Conservation (phyloP, 164 flowering plant genomes). For the Saururus chinensis region DNA sequence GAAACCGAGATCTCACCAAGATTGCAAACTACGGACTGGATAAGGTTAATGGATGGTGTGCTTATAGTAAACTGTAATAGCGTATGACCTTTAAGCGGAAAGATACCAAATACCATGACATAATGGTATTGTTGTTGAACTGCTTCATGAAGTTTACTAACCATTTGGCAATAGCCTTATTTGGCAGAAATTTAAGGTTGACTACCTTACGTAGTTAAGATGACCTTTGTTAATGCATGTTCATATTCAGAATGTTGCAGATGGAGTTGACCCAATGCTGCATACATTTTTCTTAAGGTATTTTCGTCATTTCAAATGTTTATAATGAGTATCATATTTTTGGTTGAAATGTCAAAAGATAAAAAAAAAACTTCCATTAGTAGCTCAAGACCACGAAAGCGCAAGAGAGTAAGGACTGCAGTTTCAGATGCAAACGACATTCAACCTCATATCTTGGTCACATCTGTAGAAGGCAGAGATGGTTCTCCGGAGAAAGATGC, state of each 20-base stretch:
- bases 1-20: too few species aligned
- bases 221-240: neutral
- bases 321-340: neutral
- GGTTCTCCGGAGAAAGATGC: constrained; percentile 31
- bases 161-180: too few species aligned
- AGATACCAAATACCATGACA: too few species aligned
- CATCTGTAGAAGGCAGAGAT: constrained; percentile 27
- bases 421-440: constrained; percentile 35
- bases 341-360: neutral
- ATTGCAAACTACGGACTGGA: too few species aligned
- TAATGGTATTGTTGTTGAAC: too few species aligned
- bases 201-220: too few species aligned
- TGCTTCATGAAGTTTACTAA: too few species aligned
- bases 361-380: neutral
- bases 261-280: constrained; percentile 52
- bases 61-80: too few species aligned
- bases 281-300: constrained; percentile 74
- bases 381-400: constrained; percentile 57
- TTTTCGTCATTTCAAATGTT: constrained; percentile 4
- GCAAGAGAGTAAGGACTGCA: constrained; percentile 24
- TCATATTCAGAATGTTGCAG: constrained; percentile 43
- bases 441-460: constrained; percentile 29
- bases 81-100: too few species aligned
- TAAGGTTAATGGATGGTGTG: too few species aligned
- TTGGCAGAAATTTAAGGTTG: too few species aligned